Evolutionary conservation across 2,329 filamentous ascomycete species (phyloP).

Genomic region (Xylaria digitata): DNA sequence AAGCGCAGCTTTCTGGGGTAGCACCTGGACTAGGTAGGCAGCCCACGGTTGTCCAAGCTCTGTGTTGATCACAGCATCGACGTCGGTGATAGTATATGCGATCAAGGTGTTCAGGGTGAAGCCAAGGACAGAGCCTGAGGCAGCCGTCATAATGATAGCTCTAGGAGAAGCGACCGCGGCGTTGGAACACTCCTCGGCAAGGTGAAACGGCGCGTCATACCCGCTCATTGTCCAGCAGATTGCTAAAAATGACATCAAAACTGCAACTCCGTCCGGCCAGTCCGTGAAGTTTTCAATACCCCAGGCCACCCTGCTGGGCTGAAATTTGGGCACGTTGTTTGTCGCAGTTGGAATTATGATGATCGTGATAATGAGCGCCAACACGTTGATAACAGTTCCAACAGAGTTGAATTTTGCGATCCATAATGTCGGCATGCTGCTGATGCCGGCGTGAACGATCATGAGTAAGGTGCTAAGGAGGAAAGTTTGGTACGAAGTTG

Average conservation of each 20-base stretch:
- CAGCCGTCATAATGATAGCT: slow-evolving; percentile 77
- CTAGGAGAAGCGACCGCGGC: slow-evolving; percentile 76
- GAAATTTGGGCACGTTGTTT: slow-evolving; percentile 63
- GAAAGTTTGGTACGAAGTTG: slow-evolving; percentile 74
- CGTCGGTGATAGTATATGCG: slow-evolving; percentile 76
- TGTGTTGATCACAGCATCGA: slow-evolving; percentile 67
- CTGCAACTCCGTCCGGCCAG: slow-evolving; percentile 73
- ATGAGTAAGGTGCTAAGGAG: slow-evolving; percentile 75
- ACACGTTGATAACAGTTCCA: slow-evolving; percentile 77
- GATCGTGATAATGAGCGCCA: slow-evolving; percentile 72
- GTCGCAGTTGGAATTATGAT: slow-evolving; percentile 73
- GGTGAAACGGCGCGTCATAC: slow-evolving; percentile 65
- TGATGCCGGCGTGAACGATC: slow-evolving; percentile 74
- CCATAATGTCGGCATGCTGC: slow-evolving; percentile 76
- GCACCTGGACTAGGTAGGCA: slow-evolving; percentile 73
- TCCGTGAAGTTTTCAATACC: slow-evolving; percentile 73
- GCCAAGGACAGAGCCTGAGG: slow-evolving; percentile 72
- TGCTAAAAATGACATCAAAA: slow-evolving; percentile 73
- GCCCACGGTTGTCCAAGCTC: slow-evolving; percentile 76
- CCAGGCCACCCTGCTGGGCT: slow-evolving; percentile 66
- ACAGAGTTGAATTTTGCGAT: slow-evolving; percentile 76
- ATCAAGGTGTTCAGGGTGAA: slow-evolving; percentile 81
- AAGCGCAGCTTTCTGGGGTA: slow-evolving; percentile 69
- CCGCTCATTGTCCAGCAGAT: slow-evolving; percentile 53
- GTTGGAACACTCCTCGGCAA: slow-evolving; percentile 81